Evolutionary conservation across 2,329 filamentous ascomycete genomes (phyloP), one percentile per base, ranked within the genome.

Genomic region (Nothophaeocryptopus gaeumannii): DNA sequence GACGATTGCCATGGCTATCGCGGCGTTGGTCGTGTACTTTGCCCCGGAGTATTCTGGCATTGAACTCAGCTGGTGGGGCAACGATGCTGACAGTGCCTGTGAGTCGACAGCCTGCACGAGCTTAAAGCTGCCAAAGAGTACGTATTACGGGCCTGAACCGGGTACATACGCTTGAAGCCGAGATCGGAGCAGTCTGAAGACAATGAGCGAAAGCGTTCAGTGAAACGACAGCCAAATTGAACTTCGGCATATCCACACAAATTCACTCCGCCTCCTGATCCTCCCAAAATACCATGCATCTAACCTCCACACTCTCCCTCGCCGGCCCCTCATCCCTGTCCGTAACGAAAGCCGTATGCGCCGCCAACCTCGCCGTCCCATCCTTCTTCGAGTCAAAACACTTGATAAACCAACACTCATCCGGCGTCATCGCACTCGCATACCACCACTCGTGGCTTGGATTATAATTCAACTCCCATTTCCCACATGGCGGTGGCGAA

Each of bases 301-400:
- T 26, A 9, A 39, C 20, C 37, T 50, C 41, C 30, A 44, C 16
- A 32, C 47, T 50, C 38, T 44, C 40, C 15, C 47, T 45, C 5
- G 29, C 26, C 7, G 40, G 35, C 15, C 47, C 47, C 14, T 20
- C 30, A 26, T 41, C 41, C n/a, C 31, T 34, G 14, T 36, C 30
- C 11, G 13, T 36, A 9, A 16, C 26, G n/a, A 50, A 50, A 10
- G 47, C 47, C 16, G 34, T 16, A 14, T 50, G 47, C 14, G 47
- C 40, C 3, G 33, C 11, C 11, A 40, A 33, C 31, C 36, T 38
- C 33, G 47, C 47, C 15, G n/a, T 35, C 14, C 47, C 47, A 29
- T 50, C 47, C 26, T 34, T 45, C 34, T 39, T 50, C 15, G 39
- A 44, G 37, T 50, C 47, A 20, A 45, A 50, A 20, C 47, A 50